Evolutionary conservation across 768 basidiomycete genomes (phyloP), one percentile per base, ranked within the genome.

Genomic region (Holtermanniella nyarrowii): DNA sequence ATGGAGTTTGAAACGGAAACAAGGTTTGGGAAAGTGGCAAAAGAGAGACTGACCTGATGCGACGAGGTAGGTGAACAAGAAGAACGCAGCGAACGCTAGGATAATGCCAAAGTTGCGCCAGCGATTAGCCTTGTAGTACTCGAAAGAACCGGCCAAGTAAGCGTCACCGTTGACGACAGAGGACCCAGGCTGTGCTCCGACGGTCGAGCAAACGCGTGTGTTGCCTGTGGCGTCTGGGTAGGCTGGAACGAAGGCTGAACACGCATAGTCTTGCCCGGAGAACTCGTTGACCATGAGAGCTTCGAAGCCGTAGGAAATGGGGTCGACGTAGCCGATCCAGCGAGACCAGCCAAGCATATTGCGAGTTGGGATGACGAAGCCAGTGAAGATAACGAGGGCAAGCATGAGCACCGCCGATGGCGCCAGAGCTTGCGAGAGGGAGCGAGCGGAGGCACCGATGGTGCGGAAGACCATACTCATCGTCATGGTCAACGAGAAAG

Each of bases 271-370:
- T 27, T 81, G 79, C 16, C 80, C 79, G 75, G 76, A 79, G 71
- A 89, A 88, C 68, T 93, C 88, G 68, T 90, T 90, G 70, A 84
- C 81, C 82, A 91, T 84, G 31, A 78, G 74, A 2, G 80, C 81
- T 58, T 84, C 79, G 78, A 85, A 89, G 0, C 80, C 81, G 72
- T 86, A 88, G 1, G 37, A 71, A 46, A 89, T 71, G 0, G 88
- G 88, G 61, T 90, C 83, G 54, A 88, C 65, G 69, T 88, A 88
- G 26, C 63, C 61, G 48, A 73, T 78, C 85, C 70, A 73, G 46
- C 72, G 62, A 26, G 68, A 63, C 72, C 72, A 74, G 42, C 68
- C 69, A 14, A 62, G 55, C 73, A 74, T 73, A 26, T 66, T 65
- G 5, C 59, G 63, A 11, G 65, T 58, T 3, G 70, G 71, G 46